Evolutionary conservation across 2,329 filamentous ascomycete genomes (phyloP), one percentile per base, ranked within the genome.

Genomic region (Cercospora canescens): DNA sequence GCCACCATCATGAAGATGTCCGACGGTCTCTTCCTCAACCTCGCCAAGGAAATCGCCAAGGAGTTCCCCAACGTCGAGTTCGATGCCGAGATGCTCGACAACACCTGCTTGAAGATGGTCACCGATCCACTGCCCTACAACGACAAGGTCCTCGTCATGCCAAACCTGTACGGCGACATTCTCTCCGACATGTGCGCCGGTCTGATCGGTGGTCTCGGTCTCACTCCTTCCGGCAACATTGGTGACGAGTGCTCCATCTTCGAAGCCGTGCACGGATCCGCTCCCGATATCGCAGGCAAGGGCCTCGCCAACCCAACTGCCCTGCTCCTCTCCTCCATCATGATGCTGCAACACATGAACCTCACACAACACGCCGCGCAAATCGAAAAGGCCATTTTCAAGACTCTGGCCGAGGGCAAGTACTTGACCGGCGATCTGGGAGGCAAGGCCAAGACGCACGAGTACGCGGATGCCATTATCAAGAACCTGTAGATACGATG

Each of bases 1-100:
- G 95, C 95, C 81, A 98, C 95, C 79, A 99, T 99, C 85, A 99
- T 99, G 95, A 99, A 99, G 89, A 96, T 97, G 92, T 94, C 91
- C 79, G 95, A 99, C 81, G 95, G 95, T 84, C 92, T 99, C 69
- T 99, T 99, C 89, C 88, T 99, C 74, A 91, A 87, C 81, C 93
- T 91, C 69, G 95, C 91, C 74, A 85, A 89, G 74, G 88, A 95
- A 69, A 88, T 99, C 73, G 87, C 93, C 81, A 96, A 96, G 88
- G 94, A 98, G 79, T 99, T 92, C 88, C 95, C 95, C 71, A 86
- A 89, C 75, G 92, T 99, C 77, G 92, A 97, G 84, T 98, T 99
- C 80, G 94, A 98, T 79, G 92, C 92, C 75, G 95, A 99, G 87
- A 88, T 99, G 72, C 91, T 99, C 75, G 95, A 99, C 88, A 99